Percentiles rank a stretch among this genome's conserved stretches.
Evolutionary conservation across 352 stramenopile species (phyloP).

Genomic region (Phytophthora podocarpi): DNA sequence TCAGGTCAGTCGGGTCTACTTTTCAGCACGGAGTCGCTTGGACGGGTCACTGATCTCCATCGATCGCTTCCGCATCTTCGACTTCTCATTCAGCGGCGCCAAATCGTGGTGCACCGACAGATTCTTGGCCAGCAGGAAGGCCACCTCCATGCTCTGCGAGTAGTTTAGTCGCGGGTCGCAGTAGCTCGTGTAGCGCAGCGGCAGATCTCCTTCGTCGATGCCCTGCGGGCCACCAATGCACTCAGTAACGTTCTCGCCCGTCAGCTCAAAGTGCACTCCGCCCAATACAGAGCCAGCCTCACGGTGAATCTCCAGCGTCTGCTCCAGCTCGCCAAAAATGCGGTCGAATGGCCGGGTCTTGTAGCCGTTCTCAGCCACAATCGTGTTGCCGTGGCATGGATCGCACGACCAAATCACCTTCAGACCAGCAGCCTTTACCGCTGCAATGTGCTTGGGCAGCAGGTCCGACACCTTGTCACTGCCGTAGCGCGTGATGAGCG

Average conservation of each 20-base stretch:
- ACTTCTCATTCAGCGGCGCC: conserved; percentile 68
- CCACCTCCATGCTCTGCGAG: conserved; percentile 97
- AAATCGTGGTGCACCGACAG: conserved; percentile 72
- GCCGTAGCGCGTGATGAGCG: conserved; percentile 98
- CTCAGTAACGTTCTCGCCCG: conserved; percentile 98
- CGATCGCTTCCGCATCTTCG: conserved; percentile 60
- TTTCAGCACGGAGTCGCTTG: conserved; percentile 46
- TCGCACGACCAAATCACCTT: conserved; percentile 98
- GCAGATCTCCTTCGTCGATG: conserved; percentile 94
- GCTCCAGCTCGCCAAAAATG: conserved; percentile 96
- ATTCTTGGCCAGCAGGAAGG: conserved; percentile 96
- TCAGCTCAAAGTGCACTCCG: conserved; percentile 97
- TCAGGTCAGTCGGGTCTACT: conserved; percentile 19
- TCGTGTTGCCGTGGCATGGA: conserved; percentile 98
- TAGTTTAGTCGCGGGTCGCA: conserved; percentile 99
- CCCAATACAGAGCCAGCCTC: conserved; percentile 93
- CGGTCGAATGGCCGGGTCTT: conserved; percentile 98
- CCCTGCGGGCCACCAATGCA: conserved; percentile 96
- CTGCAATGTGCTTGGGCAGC: conserved; percentile 95
- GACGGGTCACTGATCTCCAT: conserved; percentile 50
- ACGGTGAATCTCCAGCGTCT: conserved; percentile 98
- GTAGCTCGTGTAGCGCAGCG: conserved; percentile 95
- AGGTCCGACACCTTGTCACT: conserved; percentile 93
- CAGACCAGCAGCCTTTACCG: conserved; percentile 94
- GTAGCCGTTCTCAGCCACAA: conserved; percentile 94